phyloP scores from a whole-genome alignment of 1,284 basidiomycete genomes.

The Phenoliferia sp. region DNA sequence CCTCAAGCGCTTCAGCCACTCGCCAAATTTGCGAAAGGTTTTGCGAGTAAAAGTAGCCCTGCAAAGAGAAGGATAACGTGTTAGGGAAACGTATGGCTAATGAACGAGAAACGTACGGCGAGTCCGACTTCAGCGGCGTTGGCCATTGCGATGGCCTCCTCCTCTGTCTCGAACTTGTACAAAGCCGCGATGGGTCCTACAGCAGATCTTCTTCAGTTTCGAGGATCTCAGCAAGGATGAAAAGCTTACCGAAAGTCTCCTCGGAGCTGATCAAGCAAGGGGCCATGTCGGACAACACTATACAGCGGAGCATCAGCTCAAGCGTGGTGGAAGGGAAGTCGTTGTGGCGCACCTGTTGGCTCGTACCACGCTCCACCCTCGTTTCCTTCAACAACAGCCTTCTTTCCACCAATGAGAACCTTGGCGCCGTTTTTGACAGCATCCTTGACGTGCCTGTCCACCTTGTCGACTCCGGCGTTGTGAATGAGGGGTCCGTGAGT shows the following conservation, averaged over 20 bases:
- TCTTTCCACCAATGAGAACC: slow-evolving; percentile 78
- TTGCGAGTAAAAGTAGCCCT: slow-evolving; percentile 79
- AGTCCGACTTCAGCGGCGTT: slow-evolving; percentile 82
- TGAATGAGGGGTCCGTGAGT: slow-evolving; percentile 96
- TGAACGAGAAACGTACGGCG: slow-evolving; percentile 49
- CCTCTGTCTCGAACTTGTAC: slow-evolving; percentile 75
- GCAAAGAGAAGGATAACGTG: neutral
- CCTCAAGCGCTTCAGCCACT: slow-evolving; percentile 94
- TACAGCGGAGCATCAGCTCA: slow-evolving; percentile 13
- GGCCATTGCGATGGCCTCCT: slow-evolving; percentile 79
- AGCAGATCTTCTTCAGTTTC: neutral
- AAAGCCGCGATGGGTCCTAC: slow-evolving; percentile 34
- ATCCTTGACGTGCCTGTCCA: slow-evolving; percentile 77
- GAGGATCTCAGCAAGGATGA: neutral
- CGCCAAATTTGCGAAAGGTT: slow-evolving; percentile 89
- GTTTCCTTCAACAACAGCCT: slow-evolving; percentile 10
- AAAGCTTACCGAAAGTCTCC: slow-evolving; percentile 34
- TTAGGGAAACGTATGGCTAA: neutral
- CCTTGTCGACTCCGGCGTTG: slow-evolving; percentile 77
- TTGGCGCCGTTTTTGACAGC: slow-evolving; percentile 78
- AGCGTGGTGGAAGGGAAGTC: too few species aligned
- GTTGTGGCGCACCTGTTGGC: slow-evolving; percentile 7
- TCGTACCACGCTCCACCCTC: slow-evolving; percentile 17
- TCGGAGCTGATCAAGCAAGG: slow-evolving; percentile 32
- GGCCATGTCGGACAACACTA: slow-evolving; percentile 33